phyloP scores from a whole-genome alignment of 2,329 filamentous ascomycete genomes.

The Rhexocercosporidium sp. region DNA sequence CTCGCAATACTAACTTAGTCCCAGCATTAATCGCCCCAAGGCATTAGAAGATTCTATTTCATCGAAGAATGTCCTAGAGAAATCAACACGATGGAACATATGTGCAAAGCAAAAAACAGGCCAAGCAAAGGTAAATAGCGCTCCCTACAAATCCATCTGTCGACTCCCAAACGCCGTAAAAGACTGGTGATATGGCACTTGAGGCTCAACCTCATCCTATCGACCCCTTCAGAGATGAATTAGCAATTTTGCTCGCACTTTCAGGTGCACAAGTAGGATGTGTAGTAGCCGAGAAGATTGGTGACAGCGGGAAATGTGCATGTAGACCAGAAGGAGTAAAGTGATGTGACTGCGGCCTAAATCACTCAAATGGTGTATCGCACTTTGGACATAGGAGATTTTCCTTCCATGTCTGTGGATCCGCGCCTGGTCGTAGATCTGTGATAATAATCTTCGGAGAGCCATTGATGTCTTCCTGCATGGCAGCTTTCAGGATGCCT shows the following conservation, averaged over 20 bases:
- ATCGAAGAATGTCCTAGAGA: neutral
- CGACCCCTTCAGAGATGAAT: neutral
- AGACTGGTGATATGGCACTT: neutral
- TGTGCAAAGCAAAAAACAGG: constrained; percentile 4
- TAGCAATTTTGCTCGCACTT: neutral
- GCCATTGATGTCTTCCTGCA: constrained; percentile 21
- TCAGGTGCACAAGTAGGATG: neutral
- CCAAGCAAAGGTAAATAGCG: neutral
- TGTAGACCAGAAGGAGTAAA: neutral
- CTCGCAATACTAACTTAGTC: neutral
- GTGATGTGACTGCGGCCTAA: neutral
- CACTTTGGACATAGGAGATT: constrained; percentile 37
- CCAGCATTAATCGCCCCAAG: neutral
- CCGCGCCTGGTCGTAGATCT: constrained; percentile 29
- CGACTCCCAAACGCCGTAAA: neutral
- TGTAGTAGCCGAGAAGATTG: neutral
- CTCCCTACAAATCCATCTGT: neutral
- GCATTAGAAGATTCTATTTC: neutral
- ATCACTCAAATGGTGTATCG: constrained; percentile 32
- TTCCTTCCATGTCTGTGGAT: constrained; percentile 29
- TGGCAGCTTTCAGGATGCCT: constrained; percentile 32
- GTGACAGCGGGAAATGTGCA: neutral
- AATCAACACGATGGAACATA: neutral
- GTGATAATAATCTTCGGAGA: constrained; percentile 32
- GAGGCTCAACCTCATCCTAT: neutral